Base-by-base conservation (phyloP, 352 stramenopile genomes). In the Hyaloperonospora arabidopsidis region DNA sequence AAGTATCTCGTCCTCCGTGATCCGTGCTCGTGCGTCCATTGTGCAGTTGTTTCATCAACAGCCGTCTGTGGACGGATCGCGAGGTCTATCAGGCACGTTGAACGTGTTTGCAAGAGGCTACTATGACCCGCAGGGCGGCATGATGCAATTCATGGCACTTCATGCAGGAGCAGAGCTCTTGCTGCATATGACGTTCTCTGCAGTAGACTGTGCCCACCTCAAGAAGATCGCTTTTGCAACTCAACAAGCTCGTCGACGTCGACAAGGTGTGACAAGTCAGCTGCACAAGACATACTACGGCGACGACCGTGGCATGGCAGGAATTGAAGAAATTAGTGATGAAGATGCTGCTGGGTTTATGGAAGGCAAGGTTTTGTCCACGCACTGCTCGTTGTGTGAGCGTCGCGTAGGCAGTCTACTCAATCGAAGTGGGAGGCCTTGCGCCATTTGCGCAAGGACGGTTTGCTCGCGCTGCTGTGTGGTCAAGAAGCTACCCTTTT, bases 161-260 rank as follows among this genome's bases (percentile, higher is more conserved):
- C 70, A 61, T 34, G 54, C 72, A n/a, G 64, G 58, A 0, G 62
- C 61, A 0, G 72, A 86, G 2, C 54, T 82, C 14, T 52, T 83
- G 49, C 58, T 83, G 19, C 57, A 71, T 35, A 61, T 65, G 22
- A 68, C 65, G 0, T 61, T 67, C 46, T 68, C 68, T 1, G 63
- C 66, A 1, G 52, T 80, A 11, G 68, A 79, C 57, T 79, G 69
- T 50, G 75, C 72, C 8, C 70, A 81, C 38, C 65, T 77, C 40
- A 83, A 86, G 63, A 86, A 86, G 43, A 69, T 86, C 21, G 68
- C 75, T 15, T 74, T 65, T 56, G 67, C 68, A 1, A 67, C 71
- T 5, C 72, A 82, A 49, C 69, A 76, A 36, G 61, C 67, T 14
- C 60, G 67, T 17, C 60, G 64, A 2, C 67, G 69, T 2, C 56